Base-by-base conservation (phyloP, 129 eudicot species). In the Escallonia rubra region DNA sequence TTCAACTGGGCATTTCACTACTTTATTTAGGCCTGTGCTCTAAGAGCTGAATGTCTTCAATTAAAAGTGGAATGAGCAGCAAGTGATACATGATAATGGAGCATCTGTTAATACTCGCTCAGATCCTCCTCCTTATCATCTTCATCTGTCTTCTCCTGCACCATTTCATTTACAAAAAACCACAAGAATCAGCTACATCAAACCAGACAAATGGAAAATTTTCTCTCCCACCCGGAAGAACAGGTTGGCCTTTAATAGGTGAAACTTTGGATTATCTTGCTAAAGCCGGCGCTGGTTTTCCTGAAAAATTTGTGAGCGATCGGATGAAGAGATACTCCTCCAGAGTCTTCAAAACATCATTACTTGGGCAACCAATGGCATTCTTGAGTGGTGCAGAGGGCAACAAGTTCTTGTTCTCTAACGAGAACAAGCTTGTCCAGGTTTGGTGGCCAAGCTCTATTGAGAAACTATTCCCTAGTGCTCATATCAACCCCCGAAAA, bases 221-320 rank as follows among this genome's bases (percentile, higher is more conserved):
- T 49, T n/a, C 55, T 48, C 72, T 73, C 8, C 72, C 78, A 2
- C 78, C 78, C 2, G 78, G 78, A 13, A 47, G 11, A 12, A 3
- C 44, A 0, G 73, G 78, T 2, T 66, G 60, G 72, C 78, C 78
- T 57, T 47, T 66, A 16, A 43, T 74, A 4, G 78, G 78, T 4
- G 78, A 74, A 43, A 74, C 58, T 3, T 11, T 74, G 14, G 46
- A 43, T 8, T 74, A 45, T 53, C 12, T 65, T 13, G 13, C 62
- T 5, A 42, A 40, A 0, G 34, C 34, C 39, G 2, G n/a, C 41
- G 59, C 49, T 51, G 78, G 78, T 4, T 0, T 8, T 23, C 68
- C 61, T 2, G 72, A 74, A 46, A 66, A 59, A 3, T 66, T 74
- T 38, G 13, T 59, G 2, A 10, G 0, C 14, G 72, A 74, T 4